These are phyloP conservation scores for Aspergillus jensenii DNA, from an alignment of 2,329 filamentous ascomycete species.

Conservation along the genomic window DNA sequence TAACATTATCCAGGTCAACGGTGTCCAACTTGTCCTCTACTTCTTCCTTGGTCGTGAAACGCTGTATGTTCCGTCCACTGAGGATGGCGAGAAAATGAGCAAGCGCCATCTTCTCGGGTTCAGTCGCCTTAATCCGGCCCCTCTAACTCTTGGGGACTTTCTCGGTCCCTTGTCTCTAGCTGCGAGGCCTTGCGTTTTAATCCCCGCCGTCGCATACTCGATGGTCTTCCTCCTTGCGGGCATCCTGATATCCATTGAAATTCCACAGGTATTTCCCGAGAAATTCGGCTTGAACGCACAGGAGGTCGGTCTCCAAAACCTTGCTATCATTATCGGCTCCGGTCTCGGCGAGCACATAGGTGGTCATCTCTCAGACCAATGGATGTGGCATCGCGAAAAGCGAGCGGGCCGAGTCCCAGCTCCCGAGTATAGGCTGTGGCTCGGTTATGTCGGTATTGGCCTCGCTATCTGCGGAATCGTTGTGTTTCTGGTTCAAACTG, in stretches of 20 bases:
- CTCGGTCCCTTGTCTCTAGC: conserved; percentile 50
- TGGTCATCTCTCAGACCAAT: conserved; percentile 56
- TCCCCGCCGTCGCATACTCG: conserved; percentile 55
- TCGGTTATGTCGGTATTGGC: too few species aligned
- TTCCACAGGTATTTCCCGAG: conserved; percentile 56
- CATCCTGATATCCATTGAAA: conserved; percentile 58
- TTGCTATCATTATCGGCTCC: conserved; percentile 58
- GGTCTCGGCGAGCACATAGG: conserved; percentile 62
- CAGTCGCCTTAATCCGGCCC: conserved; percentile 28
- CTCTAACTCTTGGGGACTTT: conserved; percentile 51
- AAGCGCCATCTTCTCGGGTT: too few species aligned
- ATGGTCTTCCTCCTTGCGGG: conserved; percentile 59
- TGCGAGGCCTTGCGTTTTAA: conserved; percentile 47
- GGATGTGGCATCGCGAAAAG: too few species aligned
- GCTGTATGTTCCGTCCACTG: too few species aligned
- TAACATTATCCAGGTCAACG: not conserved
- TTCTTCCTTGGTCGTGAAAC: too few species aligned
- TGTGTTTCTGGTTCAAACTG: too few species aligned
- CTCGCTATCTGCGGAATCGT: too few species aligned
- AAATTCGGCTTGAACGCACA: conserved; percentile 59
- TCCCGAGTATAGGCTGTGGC: too few species aligned
- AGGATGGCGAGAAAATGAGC: too few species aligned
- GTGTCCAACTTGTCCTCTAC: too few species aligned
- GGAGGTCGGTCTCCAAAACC: conserved; percentile 60
- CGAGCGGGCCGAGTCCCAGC: too few species aligned